Conservation (phyloP, 73 alveolate genomes). For the Paramecium bursaria region DNA sequence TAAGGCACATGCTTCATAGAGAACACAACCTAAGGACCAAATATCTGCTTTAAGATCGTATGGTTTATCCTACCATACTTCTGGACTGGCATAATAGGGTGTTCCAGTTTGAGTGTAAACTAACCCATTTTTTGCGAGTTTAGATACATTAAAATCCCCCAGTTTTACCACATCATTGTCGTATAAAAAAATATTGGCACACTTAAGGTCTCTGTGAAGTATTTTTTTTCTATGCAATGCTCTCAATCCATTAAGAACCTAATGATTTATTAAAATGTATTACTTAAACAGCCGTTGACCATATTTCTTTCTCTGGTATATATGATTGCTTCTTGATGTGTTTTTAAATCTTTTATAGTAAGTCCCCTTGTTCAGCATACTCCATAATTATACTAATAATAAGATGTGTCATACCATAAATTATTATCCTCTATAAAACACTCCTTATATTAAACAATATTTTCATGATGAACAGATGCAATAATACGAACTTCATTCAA, state of each 20-base stretch:
- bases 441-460: slow-evolving; percentile 62
- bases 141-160: slow-evolving; percentile 88
- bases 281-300: slow-evolving; percentile 79
- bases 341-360: slow-evolving; percentile 72
- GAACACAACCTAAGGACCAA: slow-evolving; percentile 93
- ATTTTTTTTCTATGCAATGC: slow-evolving; percentile 83
- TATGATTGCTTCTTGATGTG: slow-evolving; percentile 71
- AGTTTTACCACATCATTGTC: slow-evolving; percentile 80
- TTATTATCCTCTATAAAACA: slow-evolving; percentile 63
- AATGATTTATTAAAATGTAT: too few relatives aligned
- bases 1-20: slow-evolving; percentile 79
- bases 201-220: slow-evolving; percentile 84
- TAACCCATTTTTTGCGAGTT: slow-evolving; percentile 76
- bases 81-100: slow-evolving; percentile 89
- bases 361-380: slow-evolving; percentile 84
- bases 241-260: slow-evolving; percentile 80
- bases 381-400: slow-evolving; percentile 78
- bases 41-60: slow-evolving; percentile 90
- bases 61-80: slow-evolving; percentile 86
- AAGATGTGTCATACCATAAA: slow-evolving; percentile 53
- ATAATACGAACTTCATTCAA: slow-evolving; percentile 73
- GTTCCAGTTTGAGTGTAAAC: slow-evolving; percentile 88
- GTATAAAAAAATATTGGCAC: slow-evolving; percentile 86
- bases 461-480: slow-evolving; percentile 73
- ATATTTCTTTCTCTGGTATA: slow-evolving; percentile 80